Evolutionary conservation across 768 basidiomycete genomes (phyloP).

Genomic region (Auriscalpium vulgare): DNA sequence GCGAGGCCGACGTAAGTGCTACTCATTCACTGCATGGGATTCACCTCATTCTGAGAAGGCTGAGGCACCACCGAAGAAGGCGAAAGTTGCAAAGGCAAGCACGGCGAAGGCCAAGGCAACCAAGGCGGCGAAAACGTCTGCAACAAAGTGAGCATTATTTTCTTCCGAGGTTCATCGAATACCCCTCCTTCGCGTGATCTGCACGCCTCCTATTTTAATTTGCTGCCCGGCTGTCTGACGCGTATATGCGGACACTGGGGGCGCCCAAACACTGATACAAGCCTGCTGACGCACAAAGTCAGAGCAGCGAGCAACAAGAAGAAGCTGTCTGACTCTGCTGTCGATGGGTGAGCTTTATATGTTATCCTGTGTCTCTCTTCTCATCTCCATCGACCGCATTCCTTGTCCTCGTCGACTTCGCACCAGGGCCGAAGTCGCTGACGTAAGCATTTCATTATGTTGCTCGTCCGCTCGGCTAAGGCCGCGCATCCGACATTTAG

Average conservation of each 20-base stretch:
- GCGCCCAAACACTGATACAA: no score
- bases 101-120: conserved; percentile 32
- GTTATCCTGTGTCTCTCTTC: no score
- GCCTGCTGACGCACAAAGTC: no score
- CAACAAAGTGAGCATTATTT: background rate
- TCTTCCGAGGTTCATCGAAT: background rate
- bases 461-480: background rate
- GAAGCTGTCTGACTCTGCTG: no score
- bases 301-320: no score
- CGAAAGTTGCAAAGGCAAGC: conserved; percentile 6
- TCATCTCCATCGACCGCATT: background rate
- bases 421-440: conserved; percentile 7
- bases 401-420: background rate
- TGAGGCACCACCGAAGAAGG: conserved; percentile 14
- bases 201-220: background rate
- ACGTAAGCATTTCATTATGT: no score
- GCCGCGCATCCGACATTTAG: conserved; percentile 1
- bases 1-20: background rate
- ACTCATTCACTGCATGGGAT: background rate
- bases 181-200: background rate
- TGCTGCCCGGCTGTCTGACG: no score
- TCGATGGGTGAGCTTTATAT: no score
- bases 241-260: no score
- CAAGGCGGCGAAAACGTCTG: conserved; percentile 13
- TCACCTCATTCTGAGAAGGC: conserved; percentile 2